Evolutionary conservation across 495 filamentous ascomycete species (phyloP).

Genomic region (Symbiotaphrina buchneri): DNA sequence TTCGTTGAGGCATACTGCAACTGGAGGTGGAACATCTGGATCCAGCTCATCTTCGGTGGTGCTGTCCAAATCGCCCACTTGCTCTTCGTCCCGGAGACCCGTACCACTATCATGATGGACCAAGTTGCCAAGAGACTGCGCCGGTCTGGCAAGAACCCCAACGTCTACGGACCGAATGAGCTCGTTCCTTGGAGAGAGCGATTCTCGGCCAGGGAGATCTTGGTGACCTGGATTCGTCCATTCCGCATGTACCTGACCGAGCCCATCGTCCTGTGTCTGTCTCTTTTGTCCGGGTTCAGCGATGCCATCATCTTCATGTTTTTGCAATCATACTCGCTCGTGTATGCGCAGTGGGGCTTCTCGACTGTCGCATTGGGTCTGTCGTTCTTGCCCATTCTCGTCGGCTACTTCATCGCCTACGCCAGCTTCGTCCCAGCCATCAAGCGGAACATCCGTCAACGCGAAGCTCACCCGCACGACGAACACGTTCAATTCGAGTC

Average conservation of each 20-base stretch:
- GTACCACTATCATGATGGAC: constrained; percentile 36
- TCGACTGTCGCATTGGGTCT: constrained; percentile 24
- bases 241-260: constrained; percentile 39
- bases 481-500: constrained; percentile 36
- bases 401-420: constrained; percentile 39
- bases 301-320: constrained; percentile 47
- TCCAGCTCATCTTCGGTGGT: constrained; percentile 34
- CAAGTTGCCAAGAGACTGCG: constrained; percentile 29
- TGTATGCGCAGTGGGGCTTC: constrained; percentile 37
- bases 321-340: constrained; percentile 33
- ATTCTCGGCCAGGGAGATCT: constrained; percentile 30
- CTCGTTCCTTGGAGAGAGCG: constrained; percentile 35
- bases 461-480: too few species aligned
- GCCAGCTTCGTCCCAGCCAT: constrained; percentile 28
- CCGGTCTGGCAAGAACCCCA: constrained; percentile 23
- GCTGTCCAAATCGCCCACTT: constrained; percentile 29
- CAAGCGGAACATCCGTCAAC: constrained; percentile 22
- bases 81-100: constrained; percentile 32
- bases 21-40: constrained; percentile 35
- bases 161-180: constrained; percentile 43
- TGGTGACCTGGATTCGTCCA: constrained; percentile 31
- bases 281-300: constrained; percentile 35
- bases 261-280: constrained; percentile 34
- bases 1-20: constrained; percentile 27
- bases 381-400: constrained; percentile 30